Evolutionary conservation across 345 rosid genomes (phyloP).

Genomic region (Eucalyptus cloeziana): DNA sequence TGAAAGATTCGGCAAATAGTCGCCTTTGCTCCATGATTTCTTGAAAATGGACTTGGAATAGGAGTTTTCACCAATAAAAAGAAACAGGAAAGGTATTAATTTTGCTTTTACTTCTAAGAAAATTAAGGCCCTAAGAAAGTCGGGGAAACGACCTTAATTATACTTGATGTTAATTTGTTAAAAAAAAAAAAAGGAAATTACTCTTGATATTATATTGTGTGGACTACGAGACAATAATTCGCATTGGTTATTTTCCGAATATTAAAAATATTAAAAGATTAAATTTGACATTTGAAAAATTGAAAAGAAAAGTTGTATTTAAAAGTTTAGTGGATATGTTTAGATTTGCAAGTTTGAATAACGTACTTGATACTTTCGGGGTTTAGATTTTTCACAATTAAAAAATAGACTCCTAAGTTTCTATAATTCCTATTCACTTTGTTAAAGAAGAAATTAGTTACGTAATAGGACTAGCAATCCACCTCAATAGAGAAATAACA

Average conservation of each 20-base stretch:
- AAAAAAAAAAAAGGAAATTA: background rate
- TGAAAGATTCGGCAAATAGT: background rate
- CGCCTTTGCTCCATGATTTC: background rate
- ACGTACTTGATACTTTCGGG: background rate
- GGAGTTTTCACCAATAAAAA: background rate
- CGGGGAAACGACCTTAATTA: background rate
- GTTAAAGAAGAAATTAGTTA: background rate
- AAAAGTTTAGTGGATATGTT: background rate
- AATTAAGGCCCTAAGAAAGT: background rate
- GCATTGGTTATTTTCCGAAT: background rate
- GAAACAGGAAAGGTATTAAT: background rate
- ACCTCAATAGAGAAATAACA: background rate
- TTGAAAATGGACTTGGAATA: background rate
- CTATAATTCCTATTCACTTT: background rate
- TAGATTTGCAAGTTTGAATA: background rate
- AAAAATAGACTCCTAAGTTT: background rate
- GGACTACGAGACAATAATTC: background rate
- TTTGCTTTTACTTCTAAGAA: background rate
- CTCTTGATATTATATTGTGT: background rate
- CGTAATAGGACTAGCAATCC: background rate
- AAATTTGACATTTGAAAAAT: background rate
- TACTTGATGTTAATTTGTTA: background rate
- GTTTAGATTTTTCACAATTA: background rate
- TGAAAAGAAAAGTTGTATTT: background rate
- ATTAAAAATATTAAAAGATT: too few species aligned